These are phyloP conservation scores for Phytophthora citricola DNA, from an alignment of 352 stramenopile species.

Conservation along the genomic window DNA sequence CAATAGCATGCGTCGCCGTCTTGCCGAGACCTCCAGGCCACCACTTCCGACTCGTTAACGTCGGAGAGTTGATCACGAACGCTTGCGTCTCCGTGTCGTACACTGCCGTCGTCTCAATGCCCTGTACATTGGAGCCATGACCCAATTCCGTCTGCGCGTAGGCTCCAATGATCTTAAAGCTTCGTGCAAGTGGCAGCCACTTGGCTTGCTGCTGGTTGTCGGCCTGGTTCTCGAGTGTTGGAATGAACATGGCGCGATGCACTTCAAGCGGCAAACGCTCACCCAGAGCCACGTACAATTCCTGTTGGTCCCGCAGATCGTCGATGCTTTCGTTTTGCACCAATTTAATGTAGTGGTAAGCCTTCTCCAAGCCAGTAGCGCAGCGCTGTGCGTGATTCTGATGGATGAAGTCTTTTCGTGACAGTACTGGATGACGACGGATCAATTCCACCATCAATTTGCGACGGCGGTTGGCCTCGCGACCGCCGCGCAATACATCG, in stretches of 20 bases:
- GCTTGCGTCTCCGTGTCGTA: constrained; percentile 85
- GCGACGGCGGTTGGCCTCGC: constrained; percentile 33
- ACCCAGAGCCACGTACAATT: constrained; percentile 31
- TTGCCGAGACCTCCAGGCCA: constrained; percentile 77
- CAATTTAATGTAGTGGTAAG: constrained; percentile 35
- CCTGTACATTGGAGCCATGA: constrained; percentile 34
- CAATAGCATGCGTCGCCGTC: constrained; percentile 32
- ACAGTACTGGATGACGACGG: constrained; percentile 24
- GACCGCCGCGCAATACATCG: constrained; percentile 27
- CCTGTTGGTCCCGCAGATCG: constrained; percentile 24
- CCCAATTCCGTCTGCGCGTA: constrained; percentile 36
- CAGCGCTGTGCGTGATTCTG: constrained; percentile 36
- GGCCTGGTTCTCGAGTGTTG: constrained; percentile 34
- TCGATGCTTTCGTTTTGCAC: constrained; percentile 27
- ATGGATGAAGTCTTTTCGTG: constrained; percentile 18
- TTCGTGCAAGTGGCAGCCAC: constrained; percentile 31
- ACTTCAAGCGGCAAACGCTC: constrained; percentile 36
- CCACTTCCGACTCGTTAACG: constrained; percentile 95
- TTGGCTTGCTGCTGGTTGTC: constrained; percentile 27
- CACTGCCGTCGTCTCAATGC: constrained; percentile 27
- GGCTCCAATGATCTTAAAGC: constrained; percentile 26
- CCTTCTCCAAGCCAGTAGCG: constrained; percentile 30
- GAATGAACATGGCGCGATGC: constrained; percentile 37
- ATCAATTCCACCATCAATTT: constrained; percentile 37
- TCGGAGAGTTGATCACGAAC: constrained; percentile 95